Evolutionary conservation across 2,329 filamentous ascomycete species (phyloP).

Genomic region (Colletotrichum sansevieriae): DNA sequence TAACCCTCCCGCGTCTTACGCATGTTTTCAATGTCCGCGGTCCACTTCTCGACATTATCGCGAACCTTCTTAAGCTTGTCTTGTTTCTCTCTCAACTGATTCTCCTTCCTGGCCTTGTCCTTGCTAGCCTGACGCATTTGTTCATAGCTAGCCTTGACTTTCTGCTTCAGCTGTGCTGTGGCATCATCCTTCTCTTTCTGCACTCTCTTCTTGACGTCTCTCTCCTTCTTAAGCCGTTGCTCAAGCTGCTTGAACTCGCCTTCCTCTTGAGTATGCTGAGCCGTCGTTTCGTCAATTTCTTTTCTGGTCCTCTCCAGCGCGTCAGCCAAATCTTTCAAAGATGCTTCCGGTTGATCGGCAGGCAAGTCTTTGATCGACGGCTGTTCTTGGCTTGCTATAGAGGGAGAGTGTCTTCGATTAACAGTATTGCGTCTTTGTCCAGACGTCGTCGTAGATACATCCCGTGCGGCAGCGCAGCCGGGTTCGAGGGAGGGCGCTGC

Average conservation of each 20-base stretch:
- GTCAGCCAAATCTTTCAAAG: slow-evolving; percentile 83
- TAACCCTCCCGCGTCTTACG: slow-evolving; percentile 67
- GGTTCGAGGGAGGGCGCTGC: slow-evolving; percentile 72
- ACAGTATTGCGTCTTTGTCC: slow-evolving; percentile 73
- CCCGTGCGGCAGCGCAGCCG: slow-evolving; percentile 72
- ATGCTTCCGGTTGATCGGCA: slow-evolving; percentile 71
- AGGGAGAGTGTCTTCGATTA: slow-evolving; percentile 77
- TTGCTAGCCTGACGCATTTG: slow-evolving; percentile 85
- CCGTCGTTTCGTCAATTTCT: slow-evolving; percentile 84
- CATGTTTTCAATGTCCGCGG: slow-evolving; percentile 72
- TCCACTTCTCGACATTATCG: slow-evolving; percentile 78
- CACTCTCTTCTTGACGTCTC: slow-evolving; percentile 81
- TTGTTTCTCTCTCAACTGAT: slow-evolving; percentile 75
- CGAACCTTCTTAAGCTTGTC: slow-evolving; percentile 76
- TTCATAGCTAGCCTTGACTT: slow-evolving; percentile 83
- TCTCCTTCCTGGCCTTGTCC: slow-evolving; percentile 83
- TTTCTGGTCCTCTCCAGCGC: slow-evolving; percentile 83
- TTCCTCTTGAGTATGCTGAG: slow-evolving; percentile 78
- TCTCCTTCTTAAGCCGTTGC: slow-evolving; percentile 79
- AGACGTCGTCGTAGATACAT: slow-evolving; percentile 63
- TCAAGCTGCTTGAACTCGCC: slow-evolving; percentile 76
- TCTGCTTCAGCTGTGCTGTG: slow-evolving; percentile 84
- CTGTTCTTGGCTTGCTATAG: slow-evolving; percentile 57
- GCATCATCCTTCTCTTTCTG: slow-evolving; percentile 93
- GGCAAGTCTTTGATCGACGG: slow-evolving; percentile 57